phyloP scores from a whole-genome alignment of 768 basidiomycete genomes.

The Suillus placidus region DNA sequence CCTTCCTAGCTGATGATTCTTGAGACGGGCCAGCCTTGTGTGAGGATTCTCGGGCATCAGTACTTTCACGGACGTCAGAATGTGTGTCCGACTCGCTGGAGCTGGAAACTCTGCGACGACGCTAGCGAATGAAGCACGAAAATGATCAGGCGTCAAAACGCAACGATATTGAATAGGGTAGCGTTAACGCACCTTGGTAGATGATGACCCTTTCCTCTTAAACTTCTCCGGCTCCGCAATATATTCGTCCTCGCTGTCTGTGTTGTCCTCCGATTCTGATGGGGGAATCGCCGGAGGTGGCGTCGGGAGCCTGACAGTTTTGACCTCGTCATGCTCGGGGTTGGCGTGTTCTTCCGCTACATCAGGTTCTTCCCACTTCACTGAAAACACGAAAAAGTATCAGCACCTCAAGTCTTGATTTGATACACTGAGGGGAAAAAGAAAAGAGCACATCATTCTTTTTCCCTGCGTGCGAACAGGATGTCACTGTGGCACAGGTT shows the following conservation, averaged over 20 bases:
- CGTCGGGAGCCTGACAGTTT: slow-evolving; percentile 19
- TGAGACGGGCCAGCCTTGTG: slow-evolving; percentile 23
- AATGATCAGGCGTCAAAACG: slow-evolving; percentile 16
- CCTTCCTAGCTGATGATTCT: slow-evolving; percentile 22
- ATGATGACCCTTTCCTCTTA: slow-evolving; percentile 34
- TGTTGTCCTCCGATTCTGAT: slow-evolving; percentile 53
- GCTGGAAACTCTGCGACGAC: slow-evolving; percentile 43
- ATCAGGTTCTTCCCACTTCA: slow-evolving; percentile 73
- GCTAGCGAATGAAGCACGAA: slow-evolving; percentile 37
- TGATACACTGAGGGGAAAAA: slow-evolving; percentile 18
- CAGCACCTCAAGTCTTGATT: slow-evolving; percentile 25
- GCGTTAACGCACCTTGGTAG: slow-evolving; percentile 47
- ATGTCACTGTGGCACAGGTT: slow-evolving; percentile 9
- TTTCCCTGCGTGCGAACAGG: slow-evolving; percentile 9
- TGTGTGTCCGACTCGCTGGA: slow-evolving; percentile 45
- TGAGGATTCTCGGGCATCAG: slow-evolving; percentile 7
- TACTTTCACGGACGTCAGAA: slow-evolving; percentile 34
- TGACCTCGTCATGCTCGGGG: slow-evolving; percentile 22
- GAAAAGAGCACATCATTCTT: slow-evolving; percentile 10
- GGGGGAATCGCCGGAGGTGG: slow-evolving; percentile 37
- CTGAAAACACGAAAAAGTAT: slow-evolving; percentile 44
- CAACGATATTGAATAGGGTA: slow-evolving; percentile 16
- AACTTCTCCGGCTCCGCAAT: slow-evolving; percentile 46
- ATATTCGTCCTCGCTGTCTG: slow-evolving; percentile 74
- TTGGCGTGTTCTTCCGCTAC: slow-evolving; percentile 50